Percentiles rank a stretch among this genome's conserved stretches.
phyloP scores from a whole-genome alignment of 1,284 basidiomycete genomes.

The Mycena citricolor region DNA sequence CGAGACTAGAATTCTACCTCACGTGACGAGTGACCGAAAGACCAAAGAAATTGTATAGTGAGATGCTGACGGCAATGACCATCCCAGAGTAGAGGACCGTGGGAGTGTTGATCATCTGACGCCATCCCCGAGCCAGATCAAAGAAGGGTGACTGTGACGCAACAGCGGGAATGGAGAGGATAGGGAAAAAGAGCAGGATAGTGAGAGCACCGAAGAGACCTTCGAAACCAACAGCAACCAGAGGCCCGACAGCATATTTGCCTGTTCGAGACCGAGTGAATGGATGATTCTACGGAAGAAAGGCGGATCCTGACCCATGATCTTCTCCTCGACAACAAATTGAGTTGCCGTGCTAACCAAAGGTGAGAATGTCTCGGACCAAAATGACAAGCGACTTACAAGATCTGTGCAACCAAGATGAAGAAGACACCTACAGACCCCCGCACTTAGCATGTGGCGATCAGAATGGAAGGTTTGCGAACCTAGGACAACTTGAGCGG shows the following conservation, averaged over 20 bases:
- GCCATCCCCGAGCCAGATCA: slow-evolving; percentile 87
- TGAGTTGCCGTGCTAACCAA: slow-evolving; percentile 77
- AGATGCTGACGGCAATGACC: slow-evolving; percentile 80
- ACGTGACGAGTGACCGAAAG: slow-evolving; percentile 89
- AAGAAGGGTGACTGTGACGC: slow-evolving; percentile 76
- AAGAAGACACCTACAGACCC: slow-evolving; percentile 73
- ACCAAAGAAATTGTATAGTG: slow-evolving; percentile 97
- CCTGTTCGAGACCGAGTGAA: slow-evolving; percentile 33
- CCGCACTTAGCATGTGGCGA: slow-evolving; percentile 7
- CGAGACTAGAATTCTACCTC: no score
- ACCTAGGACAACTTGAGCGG: slow-evolving; percentile 70
- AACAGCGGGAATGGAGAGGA: slow-evolving; percentile 62
- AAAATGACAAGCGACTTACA: slow-evolving; percentile 53
- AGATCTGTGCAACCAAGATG: slow-evolving; percentile 95
- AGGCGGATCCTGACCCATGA: slow-evolving; percentile 60
- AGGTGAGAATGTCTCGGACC: slow-evolving; percentile 24
- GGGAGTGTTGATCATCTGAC: slow-evolving; percentile 83
- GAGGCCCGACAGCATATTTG: slow-evolving; percentile 85
- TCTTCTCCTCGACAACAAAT: slow-evolving; percentile 95
- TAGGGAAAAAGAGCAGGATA: slow-evolving; percentile 71
- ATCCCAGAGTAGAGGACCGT: slow-evolving; percentile 77
- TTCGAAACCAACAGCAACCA: slow-evolving; percentile 93
- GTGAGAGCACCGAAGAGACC: slow-evolving; percentile 89
- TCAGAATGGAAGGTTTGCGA: slow-evolving; percentile 29
- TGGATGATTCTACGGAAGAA: neutral